Evolutionary conservation across 2,329 filamentous ascomycete species (phyloP).

Genomic region (Scedosporium aurantiacum): DNA sequence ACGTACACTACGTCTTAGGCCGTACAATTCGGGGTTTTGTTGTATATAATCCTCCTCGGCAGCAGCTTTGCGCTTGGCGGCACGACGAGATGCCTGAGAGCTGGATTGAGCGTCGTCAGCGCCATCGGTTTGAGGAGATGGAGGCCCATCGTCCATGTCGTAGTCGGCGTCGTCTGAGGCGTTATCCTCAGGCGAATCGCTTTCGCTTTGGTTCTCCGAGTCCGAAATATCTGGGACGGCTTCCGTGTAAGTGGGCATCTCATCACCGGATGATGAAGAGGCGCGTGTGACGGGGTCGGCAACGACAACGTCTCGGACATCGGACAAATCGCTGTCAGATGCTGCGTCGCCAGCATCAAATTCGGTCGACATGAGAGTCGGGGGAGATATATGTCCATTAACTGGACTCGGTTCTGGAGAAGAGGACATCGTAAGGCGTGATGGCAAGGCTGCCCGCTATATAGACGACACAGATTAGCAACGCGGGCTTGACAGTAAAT

Average conservation of each 20-base stretch:
- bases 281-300: slow-evolving; percentile 34
- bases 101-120: slow-evolving; percentile 44
- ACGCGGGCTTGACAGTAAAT: not conserved
- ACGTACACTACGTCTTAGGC: slow-evolving; percentile 80
- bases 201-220: slow-evolving; percentile 29
- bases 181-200: slow-evolving; percentile 38
- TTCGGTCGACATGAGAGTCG: slow-evolving; percentile 2
- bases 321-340: slow-evolving; percentile 68
- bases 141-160: slow-evolving; percentile 53
- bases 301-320: slow-evolving; percentile 42
- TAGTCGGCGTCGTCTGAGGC: slow-evolving; percentile 64
- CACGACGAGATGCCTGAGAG: slow-evolving; percentile 59
- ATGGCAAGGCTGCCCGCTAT: slow-evolving; percentile 41
- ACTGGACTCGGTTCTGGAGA: slow-evolving; percentile 49
- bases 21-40: slow-evolving; percentile 90
- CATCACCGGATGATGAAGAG: slow-evolving; percentile 30
- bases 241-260: slow-evolving; percentile 23
- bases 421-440: slow-evolving; percentile 47
- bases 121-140: slow-evolving; percentile 15
- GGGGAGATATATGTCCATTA: slow-evolving; percentile 54
- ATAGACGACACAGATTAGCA: slow-evolving; percentile 15
- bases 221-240: slow-evolving; percentile 24
- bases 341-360: slow-evolving; percentile 23
- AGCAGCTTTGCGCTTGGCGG: slow-evolving; percentile 60
- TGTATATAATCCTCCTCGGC: slow-evolving; percentile 74